Evolutionary conservation across 495 filamentous ascomycete species (phyloP).

Genomic region (Oleoguttula mirabilis): DNA sequence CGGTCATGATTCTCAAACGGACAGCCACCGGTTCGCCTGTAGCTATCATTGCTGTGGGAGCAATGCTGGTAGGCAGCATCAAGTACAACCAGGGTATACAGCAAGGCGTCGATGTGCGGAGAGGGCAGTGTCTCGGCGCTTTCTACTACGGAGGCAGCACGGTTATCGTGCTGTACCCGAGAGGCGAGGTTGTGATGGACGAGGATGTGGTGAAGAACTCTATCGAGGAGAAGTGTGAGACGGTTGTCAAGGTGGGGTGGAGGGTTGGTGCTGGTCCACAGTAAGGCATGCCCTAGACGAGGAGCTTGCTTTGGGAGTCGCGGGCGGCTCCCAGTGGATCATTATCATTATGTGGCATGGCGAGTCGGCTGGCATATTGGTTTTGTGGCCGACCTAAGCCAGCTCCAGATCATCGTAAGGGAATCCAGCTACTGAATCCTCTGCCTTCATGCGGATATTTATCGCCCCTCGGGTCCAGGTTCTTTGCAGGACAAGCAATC

Average conservation of each 20-base stretch:
- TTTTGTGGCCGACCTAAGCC: no score
- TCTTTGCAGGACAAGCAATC: no score
- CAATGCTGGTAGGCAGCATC: constrained; percentile 35
- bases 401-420: no score
- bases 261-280: constrained; percentile 20
- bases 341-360: no score
- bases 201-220: constrained; percentile 21
- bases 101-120: constrained; percentile 14
- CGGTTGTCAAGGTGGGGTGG: constrained; percentile 30
- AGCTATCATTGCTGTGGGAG: constrained; percentile 33
- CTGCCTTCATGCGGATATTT: no score
- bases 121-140: constrained; percentile 22
- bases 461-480: no score
- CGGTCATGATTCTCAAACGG: constrained; percentile 31
- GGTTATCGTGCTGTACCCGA: constrained; percentile 19
- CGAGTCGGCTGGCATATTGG: no score
- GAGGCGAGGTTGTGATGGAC: constrained; percentile 19
- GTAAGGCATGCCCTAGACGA: no score
- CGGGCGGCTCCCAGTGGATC: no score
- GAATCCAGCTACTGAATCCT: no score
- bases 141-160: constrained; percentile 23
- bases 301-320: no score
- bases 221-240: constrained; percentile 26
- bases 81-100: constrained; percentile 30
- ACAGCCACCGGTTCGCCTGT: constrained; percentile 26